These are phyloP conservation scores for Westerdykella aurantiaca DNA, from an alignment of 2,329 filamentous ascomycete species.

Conservation along the genomic window DNA sequence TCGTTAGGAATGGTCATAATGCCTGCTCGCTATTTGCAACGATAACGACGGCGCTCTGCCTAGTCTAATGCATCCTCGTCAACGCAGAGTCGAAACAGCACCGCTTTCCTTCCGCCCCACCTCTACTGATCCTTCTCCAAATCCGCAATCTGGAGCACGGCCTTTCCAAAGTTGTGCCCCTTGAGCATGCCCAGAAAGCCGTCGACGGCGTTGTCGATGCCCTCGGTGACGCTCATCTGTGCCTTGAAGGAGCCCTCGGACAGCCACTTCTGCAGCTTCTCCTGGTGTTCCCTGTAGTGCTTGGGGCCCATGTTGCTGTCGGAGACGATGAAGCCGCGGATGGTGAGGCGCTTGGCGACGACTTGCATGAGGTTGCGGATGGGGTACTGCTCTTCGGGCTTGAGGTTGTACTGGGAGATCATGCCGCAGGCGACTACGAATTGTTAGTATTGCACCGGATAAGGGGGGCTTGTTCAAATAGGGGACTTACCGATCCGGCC, in stretches of 20 bases:
- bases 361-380: slow-evolving; percentile 61
- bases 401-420: slow-evolving; percentile 72
- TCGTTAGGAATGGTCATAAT: too few relatives aligned
- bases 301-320: slow-evolving; percentile 61
- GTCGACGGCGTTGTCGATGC: slow-evolving; percentile 70
- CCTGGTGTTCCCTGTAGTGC: slow-evolving; percentile 65
- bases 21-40: too few relatives aligned
- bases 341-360: slow-evolving; percentile 61
- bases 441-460: slow-evolving; percentile 1
- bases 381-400: slow-evolving; percentile 54
- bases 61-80: too few relatives aligned
- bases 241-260: slow-evolving; percentile 68
- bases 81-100: too few relatives aligned
- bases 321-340: slow-evolving; percentile 71
- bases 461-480: background rate
- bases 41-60: too few relatives aligned
- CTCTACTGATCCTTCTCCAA: slow-evolving; percentile 23
- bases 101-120: too few relatives aligned
- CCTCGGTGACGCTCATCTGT: slow-evolving; percentile 61
- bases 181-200: slow-evolving; percentile 69
- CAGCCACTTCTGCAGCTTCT: slow-evolving; percentile 71
- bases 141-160: slow-evolving; percentile 61
- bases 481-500: slow-evolving; percentile 59
- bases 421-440: slow-evolving; percentile 49
- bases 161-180: slow-evolving; percentile 83